Evolutionary conservation across 78 protist genomes (phyloP), one percentile per base, ranked within the genome.

Genomic region (Protostelium mycophagum): DNA sequence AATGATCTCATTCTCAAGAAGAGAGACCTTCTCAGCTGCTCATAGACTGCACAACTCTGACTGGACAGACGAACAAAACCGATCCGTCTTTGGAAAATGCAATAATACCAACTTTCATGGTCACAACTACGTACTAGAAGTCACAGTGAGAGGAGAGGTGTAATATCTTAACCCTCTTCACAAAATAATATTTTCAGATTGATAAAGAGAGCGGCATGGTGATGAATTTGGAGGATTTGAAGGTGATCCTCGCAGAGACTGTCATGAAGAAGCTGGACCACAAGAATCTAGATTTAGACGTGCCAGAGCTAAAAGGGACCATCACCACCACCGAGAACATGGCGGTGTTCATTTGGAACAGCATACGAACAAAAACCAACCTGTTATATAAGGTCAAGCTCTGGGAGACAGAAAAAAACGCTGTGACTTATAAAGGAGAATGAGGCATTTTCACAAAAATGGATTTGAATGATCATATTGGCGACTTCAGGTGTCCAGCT

Each of bases 291-390:
- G 96, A 94, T 39, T 73, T 25, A 1, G 96, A 91, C 87, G 94
- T 94, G 16, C 83, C 86, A 29, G 92, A 83, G 34, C 86, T 94
- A 34, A 86, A 88, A 63, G 92, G 92, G 1, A 36, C 84, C 23
- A 90, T 91, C 29, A 89, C 96, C 0, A 91, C 96, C 34, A 94
- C 96, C 0, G 96, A 94, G 36, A 94, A 94, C 38, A 38, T 94
- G 28, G 84, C 92, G 36, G 91, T 94, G n/a, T 91, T 89, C 36
- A 87, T 92, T 39, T 94, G 37, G 88, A 83, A 88, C 38, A 87
- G 63, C 83, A 36, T 94, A 36, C 63, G 84, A n/a, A 28, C 36
- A 1, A 31, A 86, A 73, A 85, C 87, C 31, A 86, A 88, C 0
- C 38, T 84, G 38, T 34, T 92, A 63, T 92, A 89, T 35, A 91